These are phyloP conservation scores for Solanum okadae DNA, from an alignment of 257 asterid species.

Conservation along the genomic window DNA sequence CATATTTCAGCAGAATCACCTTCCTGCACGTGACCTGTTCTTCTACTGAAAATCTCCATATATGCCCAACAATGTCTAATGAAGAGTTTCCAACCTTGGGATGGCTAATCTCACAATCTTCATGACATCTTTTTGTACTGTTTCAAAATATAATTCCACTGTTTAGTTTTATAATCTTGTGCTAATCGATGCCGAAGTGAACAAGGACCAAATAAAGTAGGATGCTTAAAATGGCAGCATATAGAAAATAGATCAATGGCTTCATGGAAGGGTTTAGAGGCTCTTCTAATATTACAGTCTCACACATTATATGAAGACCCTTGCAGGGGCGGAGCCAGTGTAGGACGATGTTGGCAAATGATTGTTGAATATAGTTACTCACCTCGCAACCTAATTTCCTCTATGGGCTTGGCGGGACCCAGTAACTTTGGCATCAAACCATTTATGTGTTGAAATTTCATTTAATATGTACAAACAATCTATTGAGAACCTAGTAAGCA, in stretches of 20 bases:
- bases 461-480: not conserved
- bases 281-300: not conserved
- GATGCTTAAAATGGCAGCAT: not conserved
- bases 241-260: not conserved
- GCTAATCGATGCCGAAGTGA: not conserved
- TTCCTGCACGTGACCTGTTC: not conserved
- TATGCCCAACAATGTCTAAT: not conserved
- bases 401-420: not conserved
- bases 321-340: not conserved
- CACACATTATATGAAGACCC: not conserved
- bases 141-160: not conserved
- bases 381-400: not conserved
- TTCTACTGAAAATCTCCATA: not conserved
- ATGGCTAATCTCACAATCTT: not conserved
- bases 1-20: not conserved
- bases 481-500: not conserved
- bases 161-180: not conserved
- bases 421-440: not conserved
- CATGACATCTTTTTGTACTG: not conserved
- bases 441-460: not conserved
- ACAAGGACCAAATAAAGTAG: not conserved
- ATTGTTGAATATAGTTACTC: not conserved
- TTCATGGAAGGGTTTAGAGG: not conserved
- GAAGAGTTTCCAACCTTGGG: not conserved
- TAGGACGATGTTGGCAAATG: not conserved